Evolutionary conservation across 2,329 filamentous ascomycete genomes (phyloP).

Genomic region (Curvularia hawaiiensis): DNA sequence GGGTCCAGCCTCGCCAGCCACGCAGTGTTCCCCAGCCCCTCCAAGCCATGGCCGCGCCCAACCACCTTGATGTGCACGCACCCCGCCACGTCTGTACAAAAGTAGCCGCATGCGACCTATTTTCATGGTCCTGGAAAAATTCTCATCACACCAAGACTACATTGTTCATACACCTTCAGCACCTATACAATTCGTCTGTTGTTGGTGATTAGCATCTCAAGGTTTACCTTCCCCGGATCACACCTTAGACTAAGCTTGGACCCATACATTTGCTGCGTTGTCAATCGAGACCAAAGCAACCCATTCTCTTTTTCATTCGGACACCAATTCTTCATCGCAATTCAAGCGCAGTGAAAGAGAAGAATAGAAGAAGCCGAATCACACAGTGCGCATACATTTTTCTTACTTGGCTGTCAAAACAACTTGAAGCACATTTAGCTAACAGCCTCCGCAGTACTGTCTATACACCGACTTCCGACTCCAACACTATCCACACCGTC

Average conservation of each 20-base stretch:
- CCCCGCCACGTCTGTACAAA: slow-evolving; percentile 37
- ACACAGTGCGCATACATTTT: slow-evolving; percentile 4
- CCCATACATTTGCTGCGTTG: neutral
- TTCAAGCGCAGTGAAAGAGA: neutral
- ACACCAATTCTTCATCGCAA: neutral
- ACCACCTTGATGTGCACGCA: slow-evolving; percentile 29
- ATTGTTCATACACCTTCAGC: neutral
- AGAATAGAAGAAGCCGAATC: neutral
- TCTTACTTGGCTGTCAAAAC: neutral
- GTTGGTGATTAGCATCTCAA: neutral
- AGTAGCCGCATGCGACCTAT: slow-evolving; percentile 29
- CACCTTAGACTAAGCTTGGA: neutral
- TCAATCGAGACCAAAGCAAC: neutral
- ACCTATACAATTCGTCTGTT: neutral
- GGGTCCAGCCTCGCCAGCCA: slow-evolving; percentile 25
- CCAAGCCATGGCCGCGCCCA: slow-evolving; percentile 21
- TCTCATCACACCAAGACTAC: neutral
- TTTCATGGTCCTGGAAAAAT: slow-evolving; percentile 5
- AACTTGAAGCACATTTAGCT: neutral
- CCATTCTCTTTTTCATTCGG: neutral
- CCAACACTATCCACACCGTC: neutral
- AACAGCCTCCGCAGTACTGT: neutral
- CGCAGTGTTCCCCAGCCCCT: slow-evolving; percentile 15
- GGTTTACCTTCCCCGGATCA: neutral
- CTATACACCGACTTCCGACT: neutral